Evolutionary conservation across 371 early-diverging fungal genomes (phyloP).

Genomic region (Nosema muscidifuracis): DNA sequence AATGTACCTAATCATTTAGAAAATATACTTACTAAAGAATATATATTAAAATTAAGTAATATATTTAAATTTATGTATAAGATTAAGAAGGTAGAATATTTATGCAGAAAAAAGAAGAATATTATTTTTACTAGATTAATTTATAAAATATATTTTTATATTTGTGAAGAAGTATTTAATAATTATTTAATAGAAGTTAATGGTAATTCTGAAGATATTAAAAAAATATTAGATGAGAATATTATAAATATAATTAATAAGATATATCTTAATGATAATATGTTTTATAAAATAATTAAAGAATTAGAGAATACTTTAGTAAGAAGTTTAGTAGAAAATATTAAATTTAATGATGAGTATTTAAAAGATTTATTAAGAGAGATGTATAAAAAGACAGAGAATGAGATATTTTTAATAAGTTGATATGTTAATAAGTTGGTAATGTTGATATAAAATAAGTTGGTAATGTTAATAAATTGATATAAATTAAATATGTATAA

Average conservation of each 20-base stretch:
- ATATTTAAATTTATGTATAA: slow-evolving; percentile 60
- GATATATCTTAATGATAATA: background rate
- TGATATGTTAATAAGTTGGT: too few relatives aligned
- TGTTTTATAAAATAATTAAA: background rate
- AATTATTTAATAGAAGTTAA: background rate
- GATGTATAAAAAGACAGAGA: background rate
- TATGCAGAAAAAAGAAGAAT: slow-evolving; percentile 11
- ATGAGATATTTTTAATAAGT: background rate
- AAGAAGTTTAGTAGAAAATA: background rate
- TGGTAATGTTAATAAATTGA: too few relatives aligned
- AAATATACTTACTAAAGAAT: slow-evolving; percentile 33
- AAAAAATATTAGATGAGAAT: too few relatives aligned
- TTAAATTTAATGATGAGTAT: background rate
- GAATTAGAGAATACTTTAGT: background rate
- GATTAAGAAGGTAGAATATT: slow-evolving; percentile 46
- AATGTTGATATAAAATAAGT: too few relatives aligned
- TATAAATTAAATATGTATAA: too few relatives aligned
- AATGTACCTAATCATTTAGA: slow-evolving; percentile 38
- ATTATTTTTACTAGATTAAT: slow-evolving; percentile 19
- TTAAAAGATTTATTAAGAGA: background rate
- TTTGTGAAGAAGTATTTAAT: slow-evolving; percentile 42
- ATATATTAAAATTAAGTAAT: slow-evolving; percentile 32
- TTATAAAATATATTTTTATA: slow-evolving; percentile 36
- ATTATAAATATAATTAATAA: background rate
- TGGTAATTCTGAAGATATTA: background rate